These are phyloP conservation scores for Periconia sp. DNA, from an alignment of 2,329 filamentous ascomycete genomes.

Conservation along the genomic window DNA sequence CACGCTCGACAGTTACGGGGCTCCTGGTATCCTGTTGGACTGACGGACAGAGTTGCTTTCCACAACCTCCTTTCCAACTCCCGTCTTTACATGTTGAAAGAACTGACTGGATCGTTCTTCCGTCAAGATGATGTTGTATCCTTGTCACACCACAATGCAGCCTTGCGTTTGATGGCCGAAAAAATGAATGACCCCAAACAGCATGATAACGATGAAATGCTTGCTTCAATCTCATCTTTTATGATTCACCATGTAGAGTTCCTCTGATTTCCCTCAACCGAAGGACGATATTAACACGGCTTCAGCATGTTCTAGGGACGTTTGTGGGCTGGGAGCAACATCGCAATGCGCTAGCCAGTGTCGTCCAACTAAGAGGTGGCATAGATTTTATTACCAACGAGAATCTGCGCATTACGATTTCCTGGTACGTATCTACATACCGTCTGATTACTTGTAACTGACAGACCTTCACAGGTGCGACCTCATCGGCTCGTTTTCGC, in stretches of 20 bases:
- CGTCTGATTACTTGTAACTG: background rate
- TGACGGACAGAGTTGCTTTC: conserved; percentile 23
- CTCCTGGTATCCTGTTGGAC: conserved; percentile 29
- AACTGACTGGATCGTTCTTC: conserved; percentile 19
- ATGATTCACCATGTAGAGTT: conserved; percentile 30
- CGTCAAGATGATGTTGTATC: conserved; percentile 23
- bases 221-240: conserved; percentile 23
- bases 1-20: conserved; percentile 27
- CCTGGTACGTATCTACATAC: conserved; percentile 20
- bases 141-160: conserved; percentile 24
- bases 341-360: conserved; percentile 23
- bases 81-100: conserved; percentile 26
- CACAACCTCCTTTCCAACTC: conserved; percentile 31
- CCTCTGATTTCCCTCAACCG: background rate
- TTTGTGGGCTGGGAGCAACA: conserved; percentile 27
- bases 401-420: conserved; percentile 28
- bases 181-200: conserved; percentile 22
- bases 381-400: conserved; percentile 22
- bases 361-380: conserved; percentile 27
- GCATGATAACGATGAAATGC: conserved; percentile 23
- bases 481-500: conserved; percentile 28
- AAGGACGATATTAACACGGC: background rate
- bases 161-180: conserved; percentile 18
- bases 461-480: conserved; percentile 22
- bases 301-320: conserved; percentile 15